Conservation (phyloP, 257 asterid species). For the Scutellaria galericulata region DNA sequence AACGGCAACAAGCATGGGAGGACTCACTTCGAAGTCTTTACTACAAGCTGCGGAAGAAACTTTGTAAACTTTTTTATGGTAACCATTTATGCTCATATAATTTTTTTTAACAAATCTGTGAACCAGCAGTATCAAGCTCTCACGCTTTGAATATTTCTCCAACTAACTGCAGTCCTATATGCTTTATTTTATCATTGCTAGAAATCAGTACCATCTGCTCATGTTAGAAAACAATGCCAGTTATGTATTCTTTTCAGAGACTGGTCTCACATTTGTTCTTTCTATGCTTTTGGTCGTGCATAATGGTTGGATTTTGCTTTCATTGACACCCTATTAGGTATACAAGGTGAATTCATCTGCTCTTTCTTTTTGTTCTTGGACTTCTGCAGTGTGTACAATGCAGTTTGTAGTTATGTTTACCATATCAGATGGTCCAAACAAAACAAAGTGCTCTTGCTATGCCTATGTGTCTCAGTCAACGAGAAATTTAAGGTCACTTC, state of each 20-base stretch:
- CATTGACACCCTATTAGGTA: conserved; percentile 2
- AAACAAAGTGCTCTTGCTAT: conserved; percentile 54
- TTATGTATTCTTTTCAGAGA: background rate
- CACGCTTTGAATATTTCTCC: conserved; percentile 22
- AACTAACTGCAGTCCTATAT: conserved; percentile 1
- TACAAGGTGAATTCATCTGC: conserved; percentile 26
- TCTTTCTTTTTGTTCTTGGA: conserved; percentile 24
- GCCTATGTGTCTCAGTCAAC: conserved; percentile 95
- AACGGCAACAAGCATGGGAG: conserved; percentile 86
- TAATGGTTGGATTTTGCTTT: conserved; percentile 24
- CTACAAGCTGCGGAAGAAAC: conserved; percentile 81
- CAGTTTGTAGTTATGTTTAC: conserved; percentile 92
- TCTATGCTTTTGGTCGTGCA: conserved; percentile 22
- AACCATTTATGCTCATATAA: conserved; percentile 32
- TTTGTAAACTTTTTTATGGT: conserved; percentile 87
- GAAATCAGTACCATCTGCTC: conserved; percentile 13
- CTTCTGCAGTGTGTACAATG: conserved; percentile 72
- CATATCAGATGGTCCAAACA: conserved; percentile 47
- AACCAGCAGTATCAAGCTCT: background rate
- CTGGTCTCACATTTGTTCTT: background rate
- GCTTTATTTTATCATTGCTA: background rate
- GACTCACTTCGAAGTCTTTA: conserved; percentile 89
- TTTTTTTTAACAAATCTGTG: conserved; percentile 18
- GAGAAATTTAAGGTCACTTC: conserved; percentile 78
- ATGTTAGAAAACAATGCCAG: conserved; percentile 20